Percentiles rank a stretch among this genome's conserved stretches.
phyloP scores from a whole-genome alignment of 345 rosid species.

The Eucalyptus marginata region DNA sequence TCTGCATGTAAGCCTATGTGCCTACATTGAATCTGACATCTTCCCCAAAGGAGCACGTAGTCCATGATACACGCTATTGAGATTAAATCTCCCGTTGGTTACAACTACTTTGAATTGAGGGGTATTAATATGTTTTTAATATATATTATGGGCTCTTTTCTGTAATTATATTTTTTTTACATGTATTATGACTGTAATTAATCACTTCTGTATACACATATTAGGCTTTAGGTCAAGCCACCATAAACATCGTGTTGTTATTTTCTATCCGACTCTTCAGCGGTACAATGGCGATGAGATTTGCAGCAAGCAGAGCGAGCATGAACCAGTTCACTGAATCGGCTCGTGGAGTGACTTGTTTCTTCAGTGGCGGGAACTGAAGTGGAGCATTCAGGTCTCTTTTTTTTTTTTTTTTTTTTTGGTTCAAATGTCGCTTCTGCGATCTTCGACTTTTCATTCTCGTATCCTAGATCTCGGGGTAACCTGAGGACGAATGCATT shows the following conservation, averaged over 20 bases:
- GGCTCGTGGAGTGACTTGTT: slow-evolving; percentile 36
- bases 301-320: slow-evolving; percentile 10
- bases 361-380: slow-evolving; percentile 34
- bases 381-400: slow-evolving; percentile 45
- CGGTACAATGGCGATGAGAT: slow-evolving; percentile 26
- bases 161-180: neutral
- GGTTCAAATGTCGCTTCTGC: neutral
- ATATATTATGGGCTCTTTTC: neutral
- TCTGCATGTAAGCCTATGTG: neutral
- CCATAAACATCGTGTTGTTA: neutral
- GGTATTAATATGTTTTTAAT: too few relatives aligned
- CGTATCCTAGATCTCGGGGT: neutral
- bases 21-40: neutral
- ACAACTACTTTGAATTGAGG: neutral
- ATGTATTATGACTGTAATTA: neutral
- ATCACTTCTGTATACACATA: neutral
- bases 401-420: neutral
- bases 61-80: neutral
- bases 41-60: neutral
- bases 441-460: neutral
- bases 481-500: neutral
- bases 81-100: neutral
- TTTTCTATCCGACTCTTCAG: neutral
- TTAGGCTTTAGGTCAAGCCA: neutral
- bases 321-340: slow-evolving; percentile 22